A percentile compares a stretch with the other conserved stretches of the same genome.
Evolutionary conservation across 2,329 filamentous ascomycete genomes (phyloP).

Genomic region (Mycocentrospora acerina): DNA sequence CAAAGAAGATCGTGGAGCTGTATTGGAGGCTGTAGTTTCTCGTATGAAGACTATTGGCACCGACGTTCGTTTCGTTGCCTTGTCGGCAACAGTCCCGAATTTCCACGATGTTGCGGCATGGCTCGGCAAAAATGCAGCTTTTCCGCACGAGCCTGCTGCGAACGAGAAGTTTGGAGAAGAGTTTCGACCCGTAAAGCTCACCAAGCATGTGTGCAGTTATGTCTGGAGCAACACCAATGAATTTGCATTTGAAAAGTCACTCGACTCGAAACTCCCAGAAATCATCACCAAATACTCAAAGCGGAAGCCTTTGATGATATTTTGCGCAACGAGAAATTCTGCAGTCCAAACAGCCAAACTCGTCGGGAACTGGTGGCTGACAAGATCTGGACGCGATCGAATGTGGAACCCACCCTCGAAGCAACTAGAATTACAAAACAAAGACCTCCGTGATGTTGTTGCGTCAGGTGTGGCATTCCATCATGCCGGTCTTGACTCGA

Average conservation of each 20-base stretch:
- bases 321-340: conserved; percentile 76
- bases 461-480: conserved; percentile 74
- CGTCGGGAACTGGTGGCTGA: conserved; percentile 66
- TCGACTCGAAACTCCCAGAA: conserved; percentile 65
- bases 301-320: conserved; percentile 77
- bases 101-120: conserved; percentile 77
- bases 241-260: conserved; percentile 71
- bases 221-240: conserved; percentile 62
- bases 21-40: conserved; percentile 79
- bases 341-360: conserved; percentile 67
- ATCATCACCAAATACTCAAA: conserved; percentile 67
- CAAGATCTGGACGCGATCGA: conserved; percentile 52
- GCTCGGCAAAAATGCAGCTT: conserved; percentile 67
- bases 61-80: conserved; percentile 74
- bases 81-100: conserved; percentile 84
- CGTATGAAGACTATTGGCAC: conserved; percentile 81
- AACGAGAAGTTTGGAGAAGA: conserved; percentile 75
- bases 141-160: conserved; percentile 63
- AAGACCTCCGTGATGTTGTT: conserved; percentile 59
- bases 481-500: conserved; percentile 69
- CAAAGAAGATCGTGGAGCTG: conserved; percentile 76
- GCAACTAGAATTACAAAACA: conserved; percentile 55
- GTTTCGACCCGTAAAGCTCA: conserved; percentile 74
- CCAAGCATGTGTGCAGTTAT: conserved; percentile 76
- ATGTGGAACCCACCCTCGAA: conserved; percentile 64